A percentile compares a stretch with the other conserved stretches of the same genome.
Conservation (phyloP, 192 early-diverging fungal species). For the Phycomyces blakesleeanus region DNA sequence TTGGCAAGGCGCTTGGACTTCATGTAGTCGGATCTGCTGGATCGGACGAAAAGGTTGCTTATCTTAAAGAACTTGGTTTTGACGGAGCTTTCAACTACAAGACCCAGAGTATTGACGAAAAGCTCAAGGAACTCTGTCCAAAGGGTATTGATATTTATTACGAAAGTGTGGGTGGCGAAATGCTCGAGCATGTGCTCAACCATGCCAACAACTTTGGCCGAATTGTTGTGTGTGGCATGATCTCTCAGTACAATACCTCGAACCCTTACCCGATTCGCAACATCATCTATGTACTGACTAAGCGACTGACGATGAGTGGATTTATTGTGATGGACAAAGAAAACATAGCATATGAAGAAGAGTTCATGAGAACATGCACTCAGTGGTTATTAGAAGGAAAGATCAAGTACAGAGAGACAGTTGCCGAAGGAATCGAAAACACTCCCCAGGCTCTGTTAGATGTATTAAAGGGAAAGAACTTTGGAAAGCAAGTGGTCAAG, state of each 20-base stretch:
- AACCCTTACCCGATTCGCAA: constrained; percentile 55
- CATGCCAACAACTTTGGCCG: constrained; percentile 62
- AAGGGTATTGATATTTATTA: constrained; percentile 86
- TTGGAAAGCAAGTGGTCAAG: constrained; percentile 62
- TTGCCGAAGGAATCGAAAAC: constrained; percentile 62
- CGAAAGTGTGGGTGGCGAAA: constrained; percentile 79
- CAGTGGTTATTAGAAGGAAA: constrained; percentile 54
- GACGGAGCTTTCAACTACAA: constrained; percentile 95
- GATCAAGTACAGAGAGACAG: constrained; percentile 52
- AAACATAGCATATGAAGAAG: constrained; percentile 39
- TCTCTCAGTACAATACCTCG: constrained; percentile 62
- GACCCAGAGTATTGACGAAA: constrained; percentile 47
- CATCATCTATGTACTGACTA: constrained; percentile 47
- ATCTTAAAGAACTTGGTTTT: constrained; percentile 62
- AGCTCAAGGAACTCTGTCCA: constrained; percentile 61
- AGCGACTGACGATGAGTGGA: constrained; percentile 57
- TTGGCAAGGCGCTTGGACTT: constrained; percentile 71
- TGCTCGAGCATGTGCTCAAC: constrained; percentile 66
- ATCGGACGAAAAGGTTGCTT: constrained; percentile 78
- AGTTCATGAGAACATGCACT: constrained; percentile 56
- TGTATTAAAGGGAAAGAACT: constrained; percentile 60
- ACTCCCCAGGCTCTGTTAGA: constrained; percentile 55
- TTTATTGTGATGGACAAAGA: constrained; percentile 52
- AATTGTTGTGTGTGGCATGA: constrained; percentile 68
- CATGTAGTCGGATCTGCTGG: constrained; percentile 81